Evolutionary conservation across 805 yeast species (phyloP).

Genomic region (Peterozyma toletana): DNA sequence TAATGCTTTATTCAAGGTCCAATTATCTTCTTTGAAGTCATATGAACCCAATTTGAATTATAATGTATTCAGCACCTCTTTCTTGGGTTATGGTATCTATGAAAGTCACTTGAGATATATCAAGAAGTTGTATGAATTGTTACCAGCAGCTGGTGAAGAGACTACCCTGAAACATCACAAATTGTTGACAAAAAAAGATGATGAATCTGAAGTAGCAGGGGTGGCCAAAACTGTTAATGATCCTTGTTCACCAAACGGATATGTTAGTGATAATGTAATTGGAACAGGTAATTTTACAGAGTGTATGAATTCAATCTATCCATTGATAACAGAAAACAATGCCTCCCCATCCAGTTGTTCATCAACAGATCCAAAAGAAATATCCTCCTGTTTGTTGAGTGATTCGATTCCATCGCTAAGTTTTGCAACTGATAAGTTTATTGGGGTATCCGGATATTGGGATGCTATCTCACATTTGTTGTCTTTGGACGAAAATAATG

Average conservation of each 20-base stretch:
- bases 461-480: constrained; percentile 46
- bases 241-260: constrained; percentile 53
- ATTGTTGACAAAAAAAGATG: constrained; percentile 4
- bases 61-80: constrained; percentile 46
- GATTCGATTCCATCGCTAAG: constrained; percentile 51
- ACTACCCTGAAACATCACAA: neutral
- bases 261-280: constrained; percentile 21
- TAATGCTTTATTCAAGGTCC: constrained; percentile 37
- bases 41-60: constrained; percentile 21
- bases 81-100: constrained; percentile 53
- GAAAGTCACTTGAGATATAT: constrained; percentile 46
- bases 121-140: constrained; percentile 18
- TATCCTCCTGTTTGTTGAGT: constrained; percentile 41
- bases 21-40: constrained; percentile 27
- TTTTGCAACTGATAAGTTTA: constrained; percentile 46
- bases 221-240: constrained; percentile 22
- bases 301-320: constrained; percentile 42
- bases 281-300: constrained; percentile 46
- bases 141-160: constrained; percentile 12
- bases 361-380: constrained; percentile 15
- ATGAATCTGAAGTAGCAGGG: constrained; percentile 6
- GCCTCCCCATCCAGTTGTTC: constrained; percentile 13
- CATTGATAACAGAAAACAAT: constrained; percentile 20
- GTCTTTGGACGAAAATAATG: constrained; percentile 19
- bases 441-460: constrained; percentile 67